These are phyloP conservation scores for Mycena indigotica DNA, from an alignment of 768 basidiomycete genomes.

Conservation along the genomic window DNA sequence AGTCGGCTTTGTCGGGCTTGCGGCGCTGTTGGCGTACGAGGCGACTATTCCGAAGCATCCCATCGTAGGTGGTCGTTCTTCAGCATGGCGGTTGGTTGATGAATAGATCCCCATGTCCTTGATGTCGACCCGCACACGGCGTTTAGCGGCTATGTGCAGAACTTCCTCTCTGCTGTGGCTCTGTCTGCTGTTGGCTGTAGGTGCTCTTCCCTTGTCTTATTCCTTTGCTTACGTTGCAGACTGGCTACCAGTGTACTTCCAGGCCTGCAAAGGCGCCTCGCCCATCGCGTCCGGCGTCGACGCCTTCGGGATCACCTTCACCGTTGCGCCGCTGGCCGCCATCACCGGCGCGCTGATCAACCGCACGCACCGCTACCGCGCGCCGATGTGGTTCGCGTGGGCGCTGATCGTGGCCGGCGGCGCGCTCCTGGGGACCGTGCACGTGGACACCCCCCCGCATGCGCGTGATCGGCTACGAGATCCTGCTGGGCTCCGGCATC, in stretches of 20 bases:
- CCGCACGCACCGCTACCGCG: conserved; percentile 6
- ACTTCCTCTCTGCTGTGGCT: conserved; percentile 5
- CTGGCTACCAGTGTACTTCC: conserved; percentile 47
- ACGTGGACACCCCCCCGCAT: conserved; percentile 1
- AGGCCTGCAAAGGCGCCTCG: conserved; percentile 39
- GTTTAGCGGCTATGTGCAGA: conserved; percentile 13
- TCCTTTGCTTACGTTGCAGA: conserved; percentile 23
- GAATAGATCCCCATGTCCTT: conserved; percentile 7
- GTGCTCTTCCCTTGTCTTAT: neutral
- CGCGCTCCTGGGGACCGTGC: conserved; percentile 4
- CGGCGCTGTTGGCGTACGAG: conserved; percentile 39
- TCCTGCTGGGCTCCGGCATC: conserved; percentile 8
- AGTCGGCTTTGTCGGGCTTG: conserved; percentile 36
- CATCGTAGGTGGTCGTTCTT: conserved; percentile 26
- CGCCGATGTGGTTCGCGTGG: conserved; percentile 15
- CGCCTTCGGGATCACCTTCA: conserved; percentile 26
- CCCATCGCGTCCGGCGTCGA: conserved; percentile 39
- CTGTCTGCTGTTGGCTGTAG: conserved; percentile 4
- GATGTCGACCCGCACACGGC: conserved; percentile 6
- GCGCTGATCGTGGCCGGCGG: conserved; percentile 3
- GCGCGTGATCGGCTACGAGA: conserved; percentile 8
- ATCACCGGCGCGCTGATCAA: conserved; percentile 32
- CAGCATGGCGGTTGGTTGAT: conserved; percentile 28
- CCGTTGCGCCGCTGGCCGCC: conserved; percentile 23
- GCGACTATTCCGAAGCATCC: conserved; percentile 29